Evolutionary conservation across 2,329 filamentous ascomycete species (phyloP), one percentile per base, ranked within the genome.

Genomic region (Fusarium haematococcum): DNA sequence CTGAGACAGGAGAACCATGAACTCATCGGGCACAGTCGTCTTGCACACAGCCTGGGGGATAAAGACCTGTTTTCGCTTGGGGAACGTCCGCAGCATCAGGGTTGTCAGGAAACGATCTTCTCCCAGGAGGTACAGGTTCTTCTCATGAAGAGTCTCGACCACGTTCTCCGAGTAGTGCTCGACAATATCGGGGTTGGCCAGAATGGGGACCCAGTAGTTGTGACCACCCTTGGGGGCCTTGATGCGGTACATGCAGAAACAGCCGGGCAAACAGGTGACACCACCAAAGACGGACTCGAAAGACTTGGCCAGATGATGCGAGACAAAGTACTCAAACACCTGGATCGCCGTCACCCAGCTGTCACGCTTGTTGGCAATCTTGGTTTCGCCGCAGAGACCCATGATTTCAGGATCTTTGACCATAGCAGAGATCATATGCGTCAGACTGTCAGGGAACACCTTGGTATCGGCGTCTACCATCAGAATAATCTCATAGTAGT

Each of bases 181-280:
- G 56, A 99, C 97, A 50, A 99, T 94, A 80, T 99, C 97, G 4
- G 97, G 97, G 83, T 99, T 99, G 77, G 97, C 97, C 74, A 99
- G 90, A 79, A 99, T 98, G 9, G 97, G 97, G 27, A 99, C 97
- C 97, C 97, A 99, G 86, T 98, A 99, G 87, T 99, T 98, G 83
- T 98, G 95, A 30, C 94, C 96, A 75, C 97, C 97, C 86, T 99
- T 99, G 70, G 97, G 97, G 33, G 97, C 94, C 86, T 99, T 99
- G 90, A 99, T 98, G 80, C 97, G 94, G 87, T 99, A 99, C 97
- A 99, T 99, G 89, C 95, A 98, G 91, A 99, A 99, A 88, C 97
- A 99, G 75, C 97, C 97, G 18, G 97, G 97, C 77, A 99, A 88
- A 88, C 97, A 99, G 74, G 97, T 99, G 70, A 99, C 97, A 93